A percentile compares a stretch with the other conserved stretches of the same genome.
phyloP scores from a whole-genome alignment of 2,329 filamentous ascomycete species.

The Chaetomium olivaceum region DNA sequence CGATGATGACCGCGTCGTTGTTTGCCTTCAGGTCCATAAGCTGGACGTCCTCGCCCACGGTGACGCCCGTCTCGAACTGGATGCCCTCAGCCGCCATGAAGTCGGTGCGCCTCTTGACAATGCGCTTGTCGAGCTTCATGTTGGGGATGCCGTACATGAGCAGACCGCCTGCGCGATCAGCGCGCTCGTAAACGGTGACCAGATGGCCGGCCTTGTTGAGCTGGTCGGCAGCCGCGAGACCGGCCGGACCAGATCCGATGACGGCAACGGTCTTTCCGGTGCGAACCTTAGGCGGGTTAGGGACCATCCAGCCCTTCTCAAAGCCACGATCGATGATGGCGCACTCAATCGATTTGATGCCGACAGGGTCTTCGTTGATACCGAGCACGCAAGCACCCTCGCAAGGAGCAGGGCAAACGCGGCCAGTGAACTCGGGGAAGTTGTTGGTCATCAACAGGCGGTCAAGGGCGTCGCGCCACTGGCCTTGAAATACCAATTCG shows the following conservation, averaged over 20 bases:
- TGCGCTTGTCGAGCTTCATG: conserved; percentile 99
- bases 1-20: conserved; percentile 84
- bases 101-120: conserved; percentile 92
- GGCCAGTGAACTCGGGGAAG: conserved; percentile 96
- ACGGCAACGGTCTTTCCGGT: conserved; percentile 87
- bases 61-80: conserved; percentile 74
- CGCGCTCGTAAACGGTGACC: conserved; percentile 90
- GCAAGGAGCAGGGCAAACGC: conserved; percentile 94
- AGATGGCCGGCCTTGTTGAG: conserved; percentile 88
- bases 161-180: conserved; percentile 85
- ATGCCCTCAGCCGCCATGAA: conserved; percentile 91
- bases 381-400: conserved; percentile 94
- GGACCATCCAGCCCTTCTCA: conserved; percentile 97
- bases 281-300: conserved; percentile 72
- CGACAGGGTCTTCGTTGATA: conserved; percentile 95
- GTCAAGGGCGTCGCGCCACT: conserved; percentile 92
- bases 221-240: conserved; percentile 88
- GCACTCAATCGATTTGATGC: conserved; percentile 98
- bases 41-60: conserved; percentile 73
- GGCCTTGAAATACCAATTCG: conserved; percentile 68
- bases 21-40: conserved; percentile 70
- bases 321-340: conserved; percentile 97
- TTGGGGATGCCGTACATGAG: conserved; percentile 99
- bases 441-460: conserved; percentile 95
- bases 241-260: conserved; percentile 88